These are phyloP conservation scores for Sclerotinia trifoliorum DNA, from an alignment of 2,329 filamentous ascomycete genomes.

Conservation along the genomic window DNA sequence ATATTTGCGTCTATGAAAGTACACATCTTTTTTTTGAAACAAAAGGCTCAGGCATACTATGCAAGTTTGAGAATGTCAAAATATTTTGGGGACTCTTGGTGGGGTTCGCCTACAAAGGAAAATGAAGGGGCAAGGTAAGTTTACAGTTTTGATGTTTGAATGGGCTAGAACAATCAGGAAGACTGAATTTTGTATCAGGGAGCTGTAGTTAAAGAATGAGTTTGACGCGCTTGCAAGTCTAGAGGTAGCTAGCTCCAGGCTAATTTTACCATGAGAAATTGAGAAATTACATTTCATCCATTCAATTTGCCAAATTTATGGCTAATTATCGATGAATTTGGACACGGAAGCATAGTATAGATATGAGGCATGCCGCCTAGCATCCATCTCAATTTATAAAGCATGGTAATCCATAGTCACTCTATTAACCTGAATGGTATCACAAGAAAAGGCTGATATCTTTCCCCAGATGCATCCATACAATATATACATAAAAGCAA, in stretches of 20 bases:
- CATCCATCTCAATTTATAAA: background rate
- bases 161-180: background rate
- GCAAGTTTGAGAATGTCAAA: background rate
- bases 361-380: background rate
- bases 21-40: background rate
- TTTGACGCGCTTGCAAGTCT: background rate
- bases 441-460: background rate
- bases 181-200: background rate
- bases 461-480: background rate
- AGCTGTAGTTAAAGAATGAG: background rate
- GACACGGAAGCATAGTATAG: background rate
- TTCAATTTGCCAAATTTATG: background rate
- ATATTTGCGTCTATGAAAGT: too few species aligned
- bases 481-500: background rate
- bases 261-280: background rate
- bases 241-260: background rate
- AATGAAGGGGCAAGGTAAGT: background rate
- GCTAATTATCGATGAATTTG: too few species aligned
- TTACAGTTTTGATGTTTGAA: background rate
- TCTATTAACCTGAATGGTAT: background rate
- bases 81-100: background rate
- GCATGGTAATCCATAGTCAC: too few species aligned
- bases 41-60: background rate
- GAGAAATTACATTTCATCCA: background rate
- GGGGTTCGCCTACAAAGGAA: background rate